Conservation (phyloP, 176 grass and related monocot species). For the Elaeis guineensis region DNA sequence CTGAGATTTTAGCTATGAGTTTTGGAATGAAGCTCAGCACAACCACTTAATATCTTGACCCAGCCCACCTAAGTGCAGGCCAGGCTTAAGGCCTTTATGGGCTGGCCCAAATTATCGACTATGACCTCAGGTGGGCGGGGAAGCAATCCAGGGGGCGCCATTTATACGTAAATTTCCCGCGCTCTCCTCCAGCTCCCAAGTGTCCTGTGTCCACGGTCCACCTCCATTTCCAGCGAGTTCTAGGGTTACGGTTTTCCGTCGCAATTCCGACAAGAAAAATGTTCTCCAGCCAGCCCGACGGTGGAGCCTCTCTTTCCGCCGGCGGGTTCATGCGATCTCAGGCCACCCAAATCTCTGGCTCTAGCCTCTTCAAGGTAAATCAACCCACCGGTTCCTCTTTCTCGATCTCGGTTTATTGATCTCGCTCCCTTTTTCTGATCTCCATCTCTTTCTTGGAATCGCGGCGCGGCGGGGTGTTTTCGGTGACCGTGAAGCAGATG, state of each 20-base stretch:
- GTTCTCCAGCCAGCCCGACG: slow-evolving; percentile 25
- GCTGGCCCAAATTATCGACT: too few species aligned
- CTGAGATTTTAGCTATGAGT: too few species aligned
- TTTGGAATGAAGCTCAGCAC: too few species aligned
- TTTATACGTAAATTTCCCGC: slow-evolving; percentile 1
- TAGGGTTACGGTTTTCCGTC: background rate
- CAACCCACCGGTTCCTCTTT: background rate
- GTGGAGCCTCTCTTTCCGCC: background rate
- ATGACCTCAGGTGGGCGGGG: background rate
- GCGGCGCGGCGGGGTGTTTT: slow-evolving; percentile 39
- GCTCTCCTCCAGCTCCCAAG: background rate
- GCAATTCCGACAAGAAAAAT: background rate
- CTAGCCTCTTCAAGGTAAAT: slow-evolving; percentile 20
- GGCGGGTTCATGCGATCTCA: background rate
- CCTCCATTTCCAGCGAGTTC: background rate
- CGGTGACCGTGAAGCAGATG: slow-evolving; percentile 84
- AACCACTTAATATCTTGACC: too few species aligned
- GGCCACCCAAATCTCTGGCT: slow-evolving; percentile 21
- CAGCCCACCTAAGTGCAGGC: too few species aligned
- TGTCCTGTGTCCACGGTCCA: background rate
- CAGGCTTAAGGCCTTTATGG: too few species aligned
- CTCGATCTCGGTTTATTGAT: too few species aligned
- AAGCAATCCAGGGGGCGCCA: background rate
- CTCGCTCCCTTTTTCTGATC: background rate
- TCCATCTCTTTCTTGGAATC: slow-evolving; percentile 26